Base-by-base conservation (phyloP, 2,329 filamentous ascomycete species). In the Keithomyces neogunnii region DNA sequence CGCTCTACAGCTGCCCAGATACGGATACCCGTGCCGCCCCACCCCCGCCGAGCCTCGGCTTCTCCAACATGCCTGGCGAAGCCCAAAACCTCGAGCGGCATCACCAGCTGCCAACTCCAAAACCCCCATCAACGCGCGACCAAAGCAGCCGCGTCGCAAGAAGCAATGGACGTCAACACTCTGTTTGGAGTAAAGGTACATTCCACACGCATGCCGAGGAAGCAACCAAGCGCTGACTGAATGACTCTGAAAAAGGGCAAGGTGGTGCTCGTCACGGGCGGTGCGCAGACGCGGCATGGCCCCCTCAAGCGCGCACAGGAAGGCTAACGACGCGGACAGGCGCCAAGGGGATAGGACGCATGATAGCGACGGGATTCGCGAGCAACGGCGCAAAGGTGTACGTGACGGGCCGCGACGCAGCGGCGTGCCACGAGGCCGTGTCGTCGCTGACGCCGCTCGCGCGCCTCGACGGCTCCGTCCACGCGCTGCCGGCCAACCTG, bases 361-460 rank as follows among this genome's bases (percentile, higher is more conserved):
- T 86, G 82, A 86, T 86, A 56, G 78, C 80, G 33, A 72, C 81
- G 51, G 83, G 81, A 52, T 85, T 83, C 66, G 73, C 85, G n/a
- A 63, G 72, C 51, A 85, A 84, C 66, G 81, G 82, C 51, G 77
- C 77, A 38, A 79, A 72, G 48, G 82, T 86, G 13, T 86, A 85
- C 72, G 80, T 86, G 54, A 80, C 81, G 5, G 85, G 81, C 5
- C 76, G 83, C 58, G 81, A 85, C 63, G 77, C 72, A 28, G 69
- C 72, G 48, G 76, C 80, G 38, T 85, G 82, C 67, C 71, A 74
- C 33, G 54, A 72, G 49, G 76, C 80, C 1, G 81, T 76, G 48
- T 64, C 71, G n/a, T 75, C 81, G 58, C 71, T 86, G 52, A 81
- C 77, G 56, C 68, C 72, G 9, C 61, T 76, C 9, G 74, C 75